A percentile compares a stretch with the other conserved stretches of the same genome.
Conservation (phyloP, 352 stramenopile species). For the Pythium plurisporium region DNA sequence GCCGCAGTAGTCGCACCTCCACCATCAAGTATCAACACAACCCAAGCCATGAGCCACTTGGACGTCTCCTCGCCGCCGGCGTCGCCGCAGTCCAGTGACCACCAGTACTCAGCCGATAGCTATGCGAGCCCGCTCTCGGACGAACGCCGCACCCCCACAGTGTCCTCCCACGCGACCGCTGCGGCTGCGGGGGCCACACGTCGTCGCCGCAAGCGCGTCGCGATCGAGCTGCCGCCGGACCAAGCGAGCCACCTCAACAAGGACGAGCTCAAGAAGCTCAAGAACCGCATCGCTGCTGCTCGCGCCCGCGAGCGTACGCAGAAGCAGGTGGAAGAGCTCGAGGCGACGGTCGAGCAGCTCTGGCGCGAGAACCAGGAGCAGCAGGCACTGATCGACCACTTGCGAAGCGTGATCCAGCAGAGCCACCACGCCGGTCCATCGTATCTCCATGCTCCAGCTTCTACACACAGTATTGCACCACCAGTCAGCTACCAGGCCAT, state of each 20-base stretch:
- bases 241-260: constrained; percentile 37
- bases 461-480: background rate
- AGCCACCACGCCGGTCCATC: background rate
- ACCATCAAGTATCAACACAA: no score
- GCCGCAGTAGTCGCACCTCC: no score
- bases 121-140: constrained; percentile 5
- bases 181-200: background rate
- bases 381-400: constrained; percentile 23
- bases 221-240: constrained; percentile 38
- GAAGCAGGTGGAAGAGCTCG: constrained; percentile 43
- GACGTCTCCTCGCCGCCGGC: background rate
- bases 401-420: constrained; percentile 27
- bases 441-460: background rate
- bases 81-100: constrained; percentile 8
- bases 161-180: background rate
- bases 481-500: background rate
- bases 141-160: no score
- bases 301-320: constrained; percentile 49
- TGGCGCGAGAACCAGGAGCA: constrained; percentile 59
- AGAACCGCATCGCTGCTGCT: constrained; percentile 64
- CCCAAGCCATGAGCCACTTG: background rate
- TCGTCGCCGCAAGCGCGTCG: constrained; percentile 32
- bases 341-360: constrained; percentile 49
- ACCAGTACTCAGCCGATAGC: constrained; percentile 1
- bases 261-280: constrained; percentile 57